Conservation (phyloP, 2,329 filamentous ascomycete genomes). For the Colletotrichum gigasporum region DNA sequence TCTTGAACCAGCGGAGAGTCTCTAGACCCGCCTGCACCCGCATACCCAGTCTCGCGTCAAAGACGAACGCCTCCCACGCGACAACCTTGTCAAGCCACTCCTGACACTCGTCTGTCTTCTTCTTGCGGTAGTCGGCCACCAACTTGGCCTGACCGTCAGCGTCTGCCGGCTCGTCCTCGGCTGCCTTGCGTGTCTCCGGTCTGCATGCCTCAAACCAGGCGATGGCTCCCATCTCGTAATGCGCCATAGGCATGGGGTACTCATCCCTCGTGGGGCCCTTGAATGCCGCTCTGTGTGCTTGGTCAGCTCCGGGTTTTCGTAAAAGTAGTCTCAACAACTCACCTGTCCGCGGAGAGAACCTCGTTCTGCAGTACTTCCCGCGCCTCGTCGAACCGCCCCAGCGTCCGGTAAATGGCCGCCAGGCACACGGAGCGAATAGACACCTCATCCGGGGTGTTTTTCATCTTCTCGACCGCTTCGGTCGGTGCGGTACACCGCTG, state of each 20-base stretch:
- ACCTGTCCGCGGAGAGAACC: constrained; percentile 73
- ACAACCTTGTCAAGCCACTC: constrained; percentile 73
- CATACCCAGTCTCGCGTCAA: constrained; percentile 80
- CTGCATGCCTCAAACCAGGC: constrained; percentile 76
- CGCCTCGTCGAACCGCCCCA: constrained; percentile 72
- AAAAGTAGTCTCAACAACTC: constrained; percentile 36
- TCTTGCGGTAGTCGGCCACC: constrained; percentile 48
- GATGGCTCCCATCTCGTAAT: constrained; percentile 88
- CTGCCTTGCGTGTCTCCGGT: constrained; percentile 39
- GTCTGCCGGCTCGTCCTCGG: constrained; percentile 42
- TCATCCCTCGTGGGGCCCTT: constrained; percentile 72
- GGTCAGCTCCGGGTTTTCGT: not conserved
- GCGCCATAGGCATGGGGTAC: constrained; percentile 76
- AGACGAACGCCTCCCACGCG: constrained; percentile 75
- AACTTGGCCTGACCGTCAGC: constrained; percentile 36
- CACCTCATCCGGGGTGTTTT: constrained; percentile 65
- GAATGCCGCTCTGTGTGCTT: constrained; percentile 54
- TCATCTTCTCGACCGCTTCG: constrained; percentile 54
- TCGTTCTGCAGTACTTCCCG: constrained; percentile 69
- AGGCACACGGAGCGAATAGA: constrained; percentile 74
- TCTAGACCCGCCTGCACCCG: constrained; percentile 75
- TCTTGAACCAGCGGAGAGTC: constrained; percentile 66
- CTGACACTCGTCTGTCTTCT: constrained; percentile 69
- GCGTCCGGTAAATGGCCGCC: constrained; percentile 71
- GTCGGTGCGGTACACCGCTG: constrained; percentile 63